A percentile compares a stretch with the other conserved stretches of the same genome.
These are phyloP conservation scores for Alternaria sp. DNA, from an alignment of 2,329 filamentous ascomycete species.

Conservation along the genomic window DNA sequence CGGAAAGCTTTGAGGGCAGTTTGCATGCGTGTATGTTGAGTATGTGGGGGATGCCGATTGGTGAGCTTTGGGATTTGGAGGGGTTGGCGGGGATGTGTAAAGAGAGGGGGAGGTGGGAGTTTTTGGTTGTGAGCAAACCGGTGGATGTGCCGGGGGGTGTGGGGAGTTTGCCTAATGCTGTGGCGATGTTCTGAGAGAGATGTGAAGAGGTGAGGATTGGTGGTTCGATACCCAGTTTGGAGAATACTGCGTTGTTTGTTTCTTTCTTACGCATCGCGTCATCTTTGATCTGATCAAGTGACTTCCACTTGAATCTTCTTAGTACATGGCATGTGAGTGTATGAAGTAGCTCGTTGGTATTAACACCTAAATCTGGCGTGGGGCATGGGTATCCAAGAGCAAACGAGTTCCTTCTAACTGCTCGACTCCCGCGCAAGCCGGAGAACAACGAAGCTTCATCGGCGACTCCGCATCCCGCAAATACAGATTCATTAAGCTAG, in stretches of 20 bases:
- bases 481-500: background rate
- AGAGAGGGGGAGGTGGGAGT: conserved; percentile 44
- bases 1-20: conserved; percentile 18
- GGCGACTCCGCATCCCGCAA: background rate
- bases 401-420: too few relatives aligned
- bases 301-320: too few relatives aligned
- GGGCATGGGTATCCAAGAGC: too few relatives aligned
- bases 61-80: conserved; percentile 47
- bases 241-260: background rate
- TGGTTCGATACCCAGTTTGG: background rate
- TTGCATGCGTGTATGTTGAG: conserved; percentile 32
- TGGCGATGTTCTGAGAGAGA: conserved; percentile 25
- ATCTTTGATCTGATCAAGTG: background rate
- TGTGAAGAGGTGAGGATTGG: too few relatives aligned
- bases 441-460: background rate
- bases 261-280: background rate
- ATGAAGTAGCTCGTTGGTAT: too few relatives aligned
- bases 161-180: conserved; percentile 37
- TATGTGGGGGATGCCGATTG: conserved; percentile 43
- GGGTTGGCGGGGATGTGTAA: conserved; percentile 35
- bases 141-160: conserved; percentile 34
- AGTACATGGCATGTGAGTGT: too few relatives aligned
- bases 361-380: too few relatives aligned
- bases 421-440: too few relatives aligned
- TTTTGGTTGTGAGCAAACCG: conserved; percentile 65